These are phyloP conservation scores for Backusella circina DNA, from an alignment of 192 early-diverging fungal genomes.

Conservation along the genomic window DNA sequence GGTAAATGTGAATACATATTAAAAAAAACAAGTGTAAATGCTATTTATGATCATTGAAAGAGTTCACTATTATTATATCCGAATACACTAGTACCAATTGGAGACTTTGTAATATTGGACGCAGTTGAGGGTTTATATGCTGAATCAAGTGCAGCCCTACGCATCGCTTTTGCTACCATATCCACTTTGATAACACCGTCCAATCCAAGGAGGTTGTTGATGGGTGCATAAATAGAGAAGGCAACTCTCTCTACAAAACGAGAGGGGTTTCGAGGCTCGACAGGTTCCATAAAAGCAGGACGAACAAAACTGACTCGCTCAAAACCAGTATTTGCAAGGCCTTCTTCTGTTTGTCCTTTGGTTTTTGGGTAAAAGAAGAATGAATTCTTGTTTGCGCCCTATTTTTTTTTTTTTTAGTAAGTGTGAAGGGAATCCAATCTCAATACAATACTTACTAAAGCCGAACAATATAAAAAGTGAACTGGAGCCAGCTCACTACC, in stretches of 20 bases:
- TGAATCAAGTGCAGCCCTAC: neutral
- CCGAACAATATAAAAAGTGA: constrained; percentile 53
- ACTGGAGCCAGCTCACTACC: constrained; percentile 27
- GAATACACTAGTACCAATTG: neutral
- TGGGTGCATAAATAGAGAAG: neutral
- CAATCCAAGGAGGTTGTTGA: neutral
- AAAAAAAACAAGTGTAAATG: neutral
- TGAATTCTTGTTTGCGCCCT: constrained; percentile 56
- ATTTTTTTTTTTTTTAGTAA: constrained; percentile 39
- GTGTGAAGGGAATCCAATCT: no score
- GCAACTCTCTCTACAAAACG: constrained; percentile 1
- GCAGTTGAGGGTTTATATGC: neutral
- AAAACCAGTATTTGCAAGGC: constrained; percentile 59
- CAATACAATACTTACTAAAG: constrained; percentile 18
- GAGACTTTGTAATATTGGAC: neutral
- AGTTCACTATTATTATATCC: neutral
- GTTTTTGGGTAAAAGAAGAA: constrained; percentile 63
- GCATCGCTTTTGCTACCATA: constrained; percentile 24
- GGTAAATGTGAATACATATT: no score
- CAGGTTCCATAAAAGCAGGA: constrained; percentile 48
- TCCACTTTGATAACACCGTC: constrained; percentile 1
- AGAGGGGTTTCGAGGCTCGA: constrained; percentile 32
- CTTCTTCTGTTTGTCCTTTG: constrained; percentile 77
- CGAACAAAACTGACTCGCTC: constrained; percentile 60
- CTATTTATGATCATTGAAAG: neutral